Base-by-base conservation (phyloP, 192 early-diverging fungal species). In the Rhizoclosmatium sp. region DNA sequence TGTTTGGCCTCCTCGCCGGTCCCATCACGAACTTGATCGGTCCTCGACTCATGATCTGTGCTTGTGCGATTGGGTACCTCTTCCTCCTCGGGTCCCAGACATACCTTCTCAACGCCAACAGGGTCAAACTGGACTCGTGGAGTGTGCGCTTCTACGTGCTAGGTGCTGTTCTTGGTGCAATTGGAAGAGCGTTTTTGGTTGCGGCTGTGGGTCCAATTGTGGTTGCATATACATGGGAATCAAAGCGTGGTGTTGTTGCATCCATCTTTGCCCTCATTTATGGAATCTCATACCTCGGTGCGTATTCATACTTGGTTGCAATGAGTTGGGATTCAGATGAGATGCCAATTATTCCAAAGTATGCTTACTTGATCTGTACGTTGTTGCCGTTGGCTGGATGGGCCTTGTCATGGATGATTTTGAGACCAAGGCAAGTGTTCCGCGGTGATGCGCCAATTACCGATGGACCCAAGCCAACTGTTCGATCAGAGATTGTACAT, bases 191-290 rank as follows among this genome's bases (percentile, higher is more conserved):
- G 39, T 4, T 62, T n/a, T 19, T 75, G 7, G 19, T 75, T 45
- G 19, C 72, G 4, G 72, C 72, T 7, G 72, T 62, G 19, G 56
- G 16, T 12, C 10, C 72, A 1, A 46, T 62, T n/a, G 59, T 75
- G 16, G n/a, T 75, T n/a, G n/a, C 72, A 4, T 75, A 75, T 59
- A 40, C 72, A 2, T 16, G 9, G 19, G 72, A 75, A 39, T 42
- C 16, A 19, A 16, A 59, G 1, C 41, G 48, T 14, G 72, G 39
- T n/a, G 19, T 56, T 4, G 72, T 44, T 19, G 12, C 59, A 7
- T 10, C 72, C 16, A 16, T 62, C 5, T 41, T 56, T 2, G 41
- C 59, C 1, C 40, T 46, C 56, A 75, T 75, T 59, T 42, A 10
- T 2, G 69, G 69, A 16, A n/a, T 71, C 5, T 41, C 48, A 5